Evolutionary conservation across 129 eudicot genomes (phyloP).

Genomic region (Tagetes erecta): DNA sequence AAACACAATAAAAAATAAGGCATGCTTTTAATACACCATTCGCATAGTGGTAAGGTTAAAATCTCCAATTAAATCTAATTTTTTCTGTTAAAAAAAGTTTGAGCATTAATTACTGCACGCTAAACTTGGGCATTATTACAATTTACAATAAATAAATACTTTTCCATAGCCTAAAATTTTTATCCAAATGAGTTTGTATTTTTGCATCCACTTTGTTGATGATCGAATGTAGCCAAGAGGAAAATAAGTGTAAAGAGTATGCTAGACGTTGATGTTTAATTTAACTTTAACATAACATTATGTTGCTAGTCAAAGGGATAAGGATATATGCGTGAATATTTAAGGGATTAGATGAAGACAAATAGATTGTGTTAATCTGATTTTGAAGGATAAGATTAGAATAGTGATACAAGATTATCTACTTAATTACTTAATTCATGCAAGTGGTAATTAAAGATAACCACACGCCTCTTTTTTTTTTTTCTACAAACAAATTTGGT

Average conservation of each 20-base stretch:
- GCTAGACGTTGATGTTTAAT: constrained; percentile 17
- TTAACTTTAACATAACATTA: not conserved
- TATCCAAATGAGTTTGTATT: not conserved
- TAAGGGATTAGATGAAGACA: not conserved
- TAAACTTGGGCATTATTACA: too few relatives aligned
- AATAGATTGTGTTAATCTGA: not conserved
- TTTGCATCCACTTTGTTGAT: not conserved
- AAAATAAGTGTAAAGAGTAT: not conserved
- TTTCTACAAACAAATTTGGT: not conserved
- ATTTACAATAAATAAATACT: too few relatives aligned
- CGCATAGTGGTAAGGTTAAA: too few relatives aligned
- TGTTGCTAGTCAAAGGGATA: constrained; percentile 21
- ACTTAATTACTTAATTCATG: not conserved
- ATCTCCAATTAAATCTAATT: too few relatives aligned
- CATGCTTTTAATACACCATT: too few relatives aligned
- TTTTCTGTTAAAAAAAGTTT: too few relatives aligned
- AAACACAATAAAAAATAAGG: not conserved
- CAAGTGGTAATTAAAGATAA: not conserved
- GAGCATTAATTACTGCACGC: too few relatives aligned
- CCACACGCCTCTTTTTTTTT: not conserved
- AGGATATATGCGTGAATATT: constrained; percentile 1
- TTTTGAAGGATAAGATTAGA: constrained; percentile 17
- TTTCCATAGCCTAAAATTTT: not conserved
- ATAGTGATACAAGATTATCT: not conserved
- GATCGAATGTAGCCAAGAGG: not conserved